A percentile compares a stretch with the other conserved stretches of the same genome.
phyloP scores from a whole-genome alignment of 768 basidiomycete genomes.

The Lyophyllum semitale region DNA sequence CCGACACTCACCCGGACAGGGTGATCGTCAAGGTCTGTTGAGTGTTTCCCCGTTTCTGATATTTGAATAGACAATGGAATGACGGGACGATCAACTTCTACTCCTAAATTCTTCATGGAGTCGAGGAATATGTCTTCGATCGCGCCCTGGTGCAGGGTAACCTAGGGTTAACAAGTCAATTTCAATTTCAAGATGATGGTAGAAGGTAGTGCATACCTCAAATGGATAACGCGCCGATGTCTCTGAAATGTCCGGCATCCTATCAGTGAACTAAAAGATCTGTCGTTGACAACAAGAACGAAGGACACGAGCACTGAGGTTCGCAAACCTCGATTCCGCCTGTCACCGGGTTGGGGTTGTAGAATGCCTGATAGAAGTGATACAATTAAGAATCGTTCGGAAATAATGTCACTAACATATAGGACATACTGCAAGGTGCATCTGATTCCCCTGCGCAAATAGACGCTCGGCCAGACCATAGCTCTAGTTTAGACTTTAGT shows the following conservation, averaged over 20 bases:
- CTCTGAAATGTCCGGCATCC: slow-evolving; percentile 62
- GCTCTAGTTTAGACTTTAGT: slow-evolving; percentile 44
- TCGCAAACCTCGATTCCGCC: slow-evolving; percentile 62
- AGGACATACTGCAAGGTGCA: slow-evolving; percentile 66
- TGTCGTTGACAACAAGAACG: neutral
- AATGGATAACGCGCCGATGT: slow-evolving; percentile 71
- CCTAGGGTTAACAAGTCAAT: slow-evolving; percentile 29
- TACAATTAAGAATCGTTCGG: neutral
- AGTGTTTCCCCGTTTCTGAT: slow-evolving; percentile 37
- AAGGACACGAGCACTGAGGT: neutral
- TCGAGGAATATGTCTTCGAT: slow-evolving; percentile 63
- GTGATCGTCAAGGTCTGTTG: slow-evolving; percentile 41
- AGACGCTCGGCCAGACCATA: slow-evolving; percentile 74
- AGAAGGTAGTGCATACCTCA: slow-evolving; percentile 43
- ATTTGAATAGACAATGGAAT: slow-evolving; percentile 51
- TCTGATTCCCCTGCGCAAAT: slow-evolving; percentile 62
- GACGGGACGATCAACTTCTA: slow-evolving; percentile 53
- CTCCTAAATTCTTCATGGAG: slow-evolving; percentile 47
- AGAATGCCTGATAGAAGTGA: slow-evolving; percentile 61
- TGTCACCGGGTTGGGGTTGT: slow-evolving; percentile 56
- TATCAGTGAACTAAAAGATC: slow-evolving; percentile 53
- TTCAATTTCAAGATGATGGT: neutral
- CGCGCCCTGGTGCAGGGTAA: slow-evolving; percentile 63
- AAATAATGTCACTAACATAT: neutral
- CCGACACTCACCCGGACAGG: slow-evolving; percentile 36